Evolutionary conservation across 495 filamentous ascomycete species (phyloP), one percentile per base, ranked within the genome.

Genomic region (Penicillium fimorum): DNA sequence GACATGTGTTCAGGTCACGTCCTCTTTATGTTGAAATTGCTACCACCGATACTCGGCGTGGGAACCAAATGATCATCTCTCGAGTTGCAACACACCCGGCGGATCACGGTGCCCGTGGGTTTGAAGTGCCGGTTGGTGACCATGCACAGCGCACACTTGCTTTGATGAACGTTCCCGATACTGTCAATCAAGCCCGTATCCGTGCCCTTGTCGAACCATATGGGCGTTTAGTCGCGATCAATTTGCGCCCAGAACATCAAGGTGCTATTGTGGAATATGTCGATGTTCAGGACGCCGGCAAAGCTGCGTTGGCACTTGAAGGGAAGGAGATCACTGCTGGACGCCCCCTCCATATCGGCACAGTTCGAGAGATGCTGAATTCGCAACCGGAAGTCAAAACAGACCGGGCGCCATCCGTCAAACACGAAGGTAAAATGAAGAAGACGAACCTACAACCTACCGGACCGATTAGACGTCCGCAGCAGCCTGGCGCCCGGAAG

Each of bases 221-320:
- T 47, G 83, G 82, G 20, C 68, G 70, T 22, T 64, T 86, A 20
- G 68, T 80, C 55, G 83, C 84, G 65, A 74, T 87, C 32, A 62
- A 77, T 13, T 66, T 87, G 38, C 78, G 82, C 38, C 90, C 90
- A 2, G 82, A 90, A 48, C 88, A 94, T 55, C 82, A 86, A 59
- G 93, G 94, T n/a, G 94, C 92, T 10, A 86, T 92, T 48, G 78
- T 96, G 42, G 94, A 97, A 65, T 96, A 86, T 64, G 76, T 73
- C 10, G 84, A 89, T 58, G 78, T 87, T 10, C 73, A 84, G 4
- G 79, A 85, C 52, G 87, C 85, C 4, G 91, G 91, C 40, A 88
- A 86, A 68, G 92, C 92, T 0, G 75, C 82, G 0, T 65, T 96
- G 38, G 87, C 78, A 6, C 78, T 97, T 0, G 86, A 95, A 44